A percentile compares a stretch with the other conserved stretches of the same genome.
These are phyloP conservation scores for Neonectria sp. DNA, from an alignment of 2,329 filamentous ascomycete genomes.

Conservation along the genomic window DNA sequence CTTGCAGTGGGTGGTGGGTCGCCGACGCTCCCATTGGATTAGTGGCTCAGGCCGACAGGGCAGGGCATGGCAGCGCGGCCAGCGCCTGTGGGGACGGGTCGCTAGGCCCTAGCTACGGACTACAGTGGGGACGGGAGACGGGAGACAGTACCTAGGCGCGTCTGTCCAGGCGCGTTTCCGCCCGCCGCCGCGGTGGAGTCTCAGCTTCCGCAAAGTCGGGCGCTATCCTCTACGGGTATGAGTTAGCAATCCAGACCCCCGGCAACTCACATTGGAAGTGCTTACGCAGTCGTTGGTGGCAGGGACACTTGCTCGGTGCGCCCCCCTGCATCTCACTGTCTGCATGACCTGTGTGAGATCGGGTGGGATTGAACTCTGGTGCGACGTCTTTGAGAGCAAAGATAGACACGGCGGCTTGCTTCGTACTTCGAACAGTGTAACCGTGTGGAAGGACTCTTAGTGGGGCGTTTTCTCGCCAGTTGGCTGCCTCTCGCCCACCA, in stretches of 20 bases:
- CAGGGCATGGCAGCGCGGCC: constrained; percentile 10
- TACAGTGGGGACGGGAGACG: neutral
- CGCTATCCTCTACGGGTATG: neutral
- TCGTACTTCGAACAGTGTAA: neutral
- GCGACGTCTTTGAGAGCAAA: neutral
- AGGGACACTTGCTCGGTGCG: neutral
- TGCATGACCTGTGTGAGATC: constrained; percentile 14
- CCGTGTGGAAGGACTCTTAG: neutral
- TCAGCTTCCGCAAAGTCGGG: neutral
- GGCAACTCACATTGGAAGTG: neutral
- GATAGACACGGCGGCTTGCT: neutral
- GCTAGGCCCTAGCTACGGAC: constrained; percentile 18
- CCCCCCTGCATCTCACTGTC: neutral
- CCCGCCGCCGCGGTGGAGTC: constrained; percentile 1
- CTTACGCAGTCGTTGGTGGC: neutral
- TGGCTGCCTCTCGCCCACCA: neutral
- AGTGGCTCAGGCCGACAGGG: neutral
- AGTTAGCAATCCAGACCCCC: neutral
- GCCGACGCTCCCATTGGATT: constrained; percentile 1
- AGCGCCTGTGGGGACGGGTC: constrained; percentile 13
- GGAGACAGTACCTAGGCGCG: constrained; percentile 8
- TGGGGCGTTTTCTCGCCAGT: neutral
- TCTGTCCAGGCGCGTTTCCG: constrained; percentile 25
- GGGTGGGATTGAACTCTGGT: neutral
- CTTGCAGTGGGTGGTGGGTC: constrained; percentile 15